Percentiles rank a stretch among this genome's conserved stretches.
Conservation (phyloP, 177 flowering plant genomes). For the Telopea speciosissima region DNA sequence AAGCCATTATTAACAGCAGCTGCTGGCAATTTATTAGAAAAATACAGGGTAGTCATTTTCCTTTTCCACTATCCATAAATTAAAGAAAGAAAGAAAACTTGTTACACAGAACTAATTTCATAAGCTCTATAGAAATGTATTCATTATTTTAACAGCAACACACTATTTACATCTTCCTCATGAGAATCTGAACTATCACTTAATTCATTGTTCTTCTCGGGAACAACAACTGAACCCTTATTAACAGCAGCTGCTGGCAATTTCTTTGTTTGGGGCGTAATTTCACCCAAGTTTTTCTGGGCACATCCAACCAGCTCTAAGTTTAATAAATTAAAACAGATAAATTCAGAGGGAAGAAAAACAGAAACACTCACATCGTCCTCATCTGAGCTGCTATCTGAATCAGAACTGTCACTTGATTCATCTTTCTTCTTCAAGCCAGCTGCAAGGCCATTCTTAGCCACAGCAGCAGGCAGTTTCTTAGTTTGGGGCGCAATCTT, state of each 20-base stretch:
- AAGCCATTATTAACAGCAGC: conserved; percentile 13
- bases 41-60: background rate
- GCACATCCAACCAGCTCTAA: background rate
- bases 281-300: background rate
- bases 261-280: background rate
- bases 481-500: background rate
- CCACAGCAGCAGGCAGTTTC: conserved; percentile 6
- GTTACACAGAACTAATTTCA: background rate
- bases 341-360: background rate
- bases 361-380: background rate
- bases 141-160: too few relatives aligned
- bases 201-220: conserved; percentile 24
- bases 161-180: conserved; percentile 15
- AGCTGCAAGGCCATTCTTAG: conserved; percentile 10
- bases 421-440: conserved; percentile 10
- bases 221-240: conserved; percentile 11
- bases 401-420: conserved; percentile 19
- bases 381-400: conserved; percentile 10
- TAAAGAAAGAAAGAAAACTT: background rate
- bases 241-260: conserved; percentile 3
- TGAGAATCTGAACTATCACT: conserved; percentile 33
- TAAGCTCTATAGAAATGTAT: background rate
- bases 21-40: conserved; percentile 1
- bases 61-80: background rate
- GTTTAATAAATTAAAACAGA: background rate